A percentile compares a stretch with the other conserved stretches of the same genome.
Conservation (phyloP, 805 yeast genomes). For the Priceomyces castillae region DNA sequence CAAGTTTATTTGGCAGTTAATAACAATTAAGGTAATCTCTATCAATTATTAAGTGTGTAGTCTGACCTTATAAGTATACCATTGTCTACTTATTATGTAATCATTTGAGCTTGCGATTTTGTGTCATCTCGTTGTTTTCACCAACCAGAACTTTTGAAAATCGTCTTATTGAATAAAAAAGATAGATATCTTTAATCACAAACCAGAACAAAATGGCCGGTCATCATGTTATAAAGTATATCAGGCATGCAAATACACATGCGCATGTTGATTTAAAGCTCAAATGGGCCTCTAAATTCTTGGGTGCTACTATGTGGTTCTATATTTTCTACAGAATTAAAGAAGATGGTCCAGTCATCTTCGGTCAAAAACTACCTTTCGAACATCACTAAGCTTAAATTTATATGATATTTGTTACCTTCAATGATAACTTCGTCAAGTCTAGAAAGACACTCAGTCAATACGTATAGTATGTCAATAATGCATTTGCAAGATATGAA, state of each 20-base stretch:
- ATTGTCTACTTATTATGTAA: background rate
- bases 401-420: too few species aligned
- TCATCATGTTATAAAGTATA: conserved; percentile 39
- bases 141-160: conserved; percentile 8
- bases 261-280: conserved; percentile 64
- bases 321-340: conserved; percentile 80
- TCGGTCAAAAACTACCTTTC: conserved; percentile 42
- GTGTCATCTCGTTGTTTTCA: conserved; percentile 6
- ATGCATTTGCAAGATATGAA: conserved; percentile 2
- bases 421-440: too few species aligned
- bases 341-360: conserved; percentile 65
- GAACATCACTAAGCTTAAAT: conserved; percentile 28
- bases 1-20: too few species aligned
- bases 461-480: background rate
- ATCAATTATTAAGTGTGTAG: too few species aligned
- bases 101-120: conserved; percentile 1
- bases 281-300: conserved; percentile 57
- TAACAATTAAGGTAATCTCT: too few species aligned
- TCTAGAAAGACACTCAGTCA: too few species aligned
- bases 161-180: background rate
- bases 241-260: conserved; percentile 57
- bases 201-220: conserved; percentile 35
- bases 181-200: background rate
- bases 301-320: conserved; percentile 89
- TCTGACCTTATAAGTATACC: too few species aligned